Base-by-base conservation (phyloP, 2,329 filamentous ascomycete genomes). In the Clarireedia sp. region DNA sequence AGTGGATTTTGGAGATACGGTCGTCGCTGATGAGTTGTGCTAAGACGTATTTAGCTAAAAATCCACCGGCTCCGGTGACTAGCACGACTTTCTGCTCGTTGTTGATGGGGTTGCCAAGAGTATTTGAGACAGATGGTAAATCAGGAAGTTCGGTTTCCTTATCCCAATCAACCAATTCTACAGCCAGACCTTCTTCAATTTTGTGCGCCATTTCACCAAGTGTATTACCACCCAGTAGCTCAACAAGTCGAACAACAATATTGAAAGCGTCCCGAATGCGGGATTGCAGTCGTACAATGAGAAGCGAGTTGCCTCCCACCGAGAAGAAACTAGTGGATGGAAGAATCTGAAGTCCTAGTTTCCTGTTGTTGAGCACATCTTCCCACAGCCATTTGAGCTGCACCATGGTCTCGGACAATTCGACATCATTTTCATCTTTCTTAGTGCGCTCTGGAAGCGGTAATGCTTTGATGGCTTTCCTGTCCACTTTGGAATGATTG, bases 231-330 rank as follows among this genome's bases (percentile, higher is more conserved):
- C 59, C 49, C 19, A 67, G 57, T 14, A 70, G 57, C 3, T 66
- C 54, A 12, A 57, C n/a, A 3, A 70, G 57, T 9, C 56, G 55
- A 1, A 67, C 14, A 0, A 43, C 51, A 5, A 62, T 56, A 19
- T 57, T 55, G 33, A 71, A 62, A 3, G n/a, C 41, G 4, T 66
- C 19, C 0, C 49, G 50, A 19, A 72, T 66, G 0, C n/a, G 19
- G 1, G 37, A 16, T 55, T 69, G 68, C 14, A 73, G 59, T 10
- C 55, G 44, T 16, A 71, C 51, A 14, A 72, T 56, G 1, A 69
- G 61, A 21, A 72, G 37, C 0, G 71, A 73, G 49, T 67, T 72
- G 14, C 70, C 71, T 9, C 71, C 71, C 8, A 68, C 57, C 1
- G 12, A 16, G 62, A 73, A 72, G 59, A 72, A 72, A 44, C 59